These are phyloP conservation scores for Ophiostoma sp. DNA, from an alignment of 2,329 filamentous ascomycete species.

Conservation along the genomic window DNA sequence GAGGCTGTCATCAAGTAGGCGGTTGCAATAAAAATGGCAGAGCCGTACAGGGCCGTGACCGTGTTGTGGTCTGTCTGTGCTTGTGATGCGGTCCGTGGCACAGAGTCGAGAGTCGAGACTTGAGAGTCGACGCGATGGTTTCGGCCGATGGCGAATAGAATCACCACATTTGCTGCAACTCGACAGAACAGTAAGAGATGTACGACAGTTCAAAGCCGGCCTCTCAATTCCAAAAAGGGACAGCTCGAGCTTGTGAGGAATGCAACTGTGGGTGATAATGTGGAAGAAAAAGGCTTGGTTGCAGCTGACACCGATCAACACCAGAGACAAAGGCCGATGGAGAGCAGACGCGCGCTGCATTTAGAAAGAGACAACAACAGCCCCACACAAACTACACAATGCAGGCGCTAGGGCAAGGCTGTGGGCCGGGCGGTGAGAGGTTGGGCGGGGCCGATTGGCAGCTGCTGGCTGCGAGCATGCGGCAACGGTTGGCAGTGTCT, in stretches of 20 bases:
- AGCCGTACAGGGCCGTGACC: neutral
- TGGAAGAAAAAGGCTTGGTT: neutral
- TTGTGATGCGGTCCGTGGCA: neutral
- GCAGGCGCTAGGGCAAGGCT: constrained; percentile 8
- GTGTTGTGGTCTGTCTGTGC: neutral
- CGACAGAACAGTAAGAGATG: neutral
- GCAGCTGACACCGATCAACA: neutral
- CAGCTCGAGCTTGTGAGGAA: neutral
- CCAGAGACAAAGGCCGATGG: neutral
- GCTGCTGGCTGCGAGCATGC: neutral
- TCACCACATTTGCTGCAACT: constrained; percentile 5
- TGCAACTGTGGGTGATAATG: neutral
- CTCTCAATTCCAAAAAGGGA: neutral
- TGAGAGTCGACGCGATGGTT: neutral
- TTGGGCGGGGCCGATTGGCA: neutral
- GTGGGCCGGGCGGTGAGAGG: constrained; percentile 11
- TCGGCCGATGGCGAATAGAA: neutral
- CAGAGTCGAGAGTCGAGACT: neutral
- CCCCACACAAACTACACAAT: constrained; percentile 9
- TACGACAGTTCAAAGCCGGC: neutral
- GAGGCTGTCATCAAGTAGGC: neutral
- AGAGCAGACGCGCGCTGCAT: constrained; percentile 5
- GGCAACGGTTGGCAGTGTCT: neutral
- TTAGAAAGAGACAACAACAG: neutral
- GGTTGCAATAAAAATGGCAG: neutral